Evolutionary conservation across 2,329 filamentous ascomycete genomes (phyloP), one percentile per base, ranked within the genome.

Genomic region (Fusarium devonianum): DNA sequence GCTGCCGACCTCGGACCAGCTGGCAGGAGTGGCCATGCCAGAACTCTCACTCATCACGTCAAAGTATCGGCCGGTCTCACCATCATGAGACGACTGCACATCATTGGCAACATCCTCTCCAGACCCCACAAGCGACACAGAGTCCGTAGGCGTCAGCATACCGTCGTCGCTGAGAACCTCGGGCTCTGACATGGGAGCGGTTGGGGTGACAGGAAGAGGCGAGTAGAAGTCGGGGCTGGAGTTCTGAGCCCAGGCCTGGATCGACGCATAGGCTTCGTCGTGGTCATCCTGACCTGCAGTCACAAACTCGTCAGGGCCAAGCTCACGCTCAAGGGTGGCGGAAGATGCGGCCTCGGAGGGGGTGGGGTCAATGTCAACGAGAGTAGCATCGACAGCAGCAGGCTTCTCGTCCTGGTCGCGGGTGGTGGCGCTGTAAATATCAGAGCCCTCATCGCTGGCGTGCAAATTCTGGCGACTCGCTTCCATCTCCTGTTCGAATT

Each of bases 1-100:
- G 55, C 84, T 87, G 50, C 82, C 84, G 11, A 87, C 78, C 64
- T 87, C 84, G 6, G 81, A 84, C 84, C 84, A 87, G 67, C 80
- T 85, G 2, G 78, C 77, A 0, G 84, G 84, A 1, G 84, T 87
- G 44, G 76, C 69, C 62, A 85, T 78, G 21, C 81, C 82, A 22
- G 80, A 81, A 60, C 80, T 82, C 56, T 84, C 80, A 60, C 82
- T 86, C 72, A 85, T 69, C 12, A 85, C 77, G 52, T 85, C 83
- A 42, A 75, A 81, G 32, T 77, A 73, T 2, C 68, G 66, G 13
- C 70, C 72, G 10, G 59, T 72, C 21, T 73, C 72, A 7, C 66
- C 73, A 2, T 68, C 71, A 37, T 69, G 64, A 1, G 68, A 71
- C 6, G 75, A 75, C 14, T 56, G 64, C 21, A 58, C 69, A 30